Percentiles rank a stretch among this genome's conserved stretches.
Conservation (phyloP, 768 basidiomycete genomes). For the Termitomyces sp. region DNA sequence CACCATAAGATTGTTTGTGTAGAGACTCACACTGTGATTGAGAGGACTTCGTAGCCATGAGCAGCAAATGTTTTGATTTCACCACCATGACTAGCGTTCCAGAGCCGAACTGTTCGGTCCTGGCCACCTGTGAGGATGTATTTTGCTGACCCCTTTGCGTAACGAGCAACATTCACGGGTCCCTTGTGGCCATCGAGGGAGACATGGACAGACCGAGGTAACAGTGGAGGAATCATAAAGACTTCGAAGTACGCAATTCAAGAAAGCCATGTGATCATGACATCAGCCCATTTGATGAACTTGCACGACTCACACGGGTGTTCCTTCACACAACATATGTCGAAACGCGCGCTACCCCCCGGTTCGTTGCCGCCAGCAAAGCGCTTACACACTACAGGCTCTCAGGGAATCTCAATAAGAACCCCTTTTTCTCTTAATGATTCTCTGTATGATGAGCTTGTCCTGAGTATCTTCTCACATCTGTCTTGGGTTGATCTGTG, state of each 20-base stretch:
- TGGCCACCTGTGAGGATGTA: slow-evolving; percentile 93
- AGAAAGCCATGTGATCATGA: not conserved
- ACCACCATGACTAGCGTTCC: slow-evolving; percentile 83
- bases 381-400: slow-evolving; percentile 33
- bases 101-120: slow-evolving; percentile 84
- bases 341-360: slow-evolving; percentile 46
- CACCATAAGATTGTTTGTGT: not conserved
- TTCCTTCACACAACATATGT: slow-evolving; percentile 26
- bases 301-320: not conserved
- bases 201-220: slow-evolving; percentile 58
- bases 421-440: slow-evolving; percentile 40
- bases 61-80: slow-evolving; percentile 89
- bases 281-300: not conserved
- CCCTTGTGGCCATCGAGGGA: slow-evolving; percentile 69
- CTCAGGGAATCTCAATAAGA: slow-evolving; percentile 1
- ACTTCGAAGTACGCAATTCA: not conserved
- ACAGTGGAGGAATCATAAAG: slow-evolving; percentile 43
- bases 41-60: slow-evolving; percentile 94
- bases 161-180: slow-evolving; percentile 85
- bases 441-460: slow-evolving; percentile 69
- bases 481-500: slow-evolving; percentile 67
- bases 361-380: slow-evolving; percentile 51
- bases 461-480: slow-evolving; percentile 69
- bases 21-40: slow-evolving; percentile 72
- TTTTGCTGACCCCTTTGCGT: slow-evolving; percentile 82